These are phyloP conservation scores for Thermothelomyces thermophilus DNA, from an alignment of 2,329 filamentous ascomycete species.

Conservation along the genomic window DNA sequence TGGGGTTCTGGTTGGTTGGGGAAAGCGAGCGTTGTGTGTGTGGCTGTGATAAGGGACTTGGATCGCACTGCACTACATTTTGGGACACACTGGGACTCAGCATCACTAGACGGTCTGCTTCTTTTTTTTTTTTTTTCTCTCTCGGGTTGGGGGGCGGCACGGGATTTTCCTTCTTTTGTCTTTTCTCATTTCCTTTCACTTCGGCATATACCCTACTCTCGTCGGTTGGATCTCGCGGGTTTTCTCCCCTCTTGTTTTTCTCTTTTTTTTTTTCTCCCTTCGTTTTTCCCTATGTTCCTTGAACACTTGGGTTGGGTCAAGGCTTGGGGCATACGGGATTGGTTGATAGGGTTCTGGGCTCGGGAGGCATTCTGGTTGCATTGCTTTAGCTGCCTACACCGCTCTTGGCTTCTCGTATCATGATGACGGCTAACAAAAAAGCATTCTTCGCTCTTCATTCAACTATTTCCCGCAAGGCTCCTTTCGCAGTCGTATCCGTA, in stretches of 20 bases:
- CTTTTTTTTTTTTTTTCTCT: not conserved
- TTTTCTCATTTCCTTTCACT: constrained; percentile 10
- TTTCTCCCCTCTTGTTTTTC: not conserved
- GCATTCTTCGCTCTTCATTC: not conserved
- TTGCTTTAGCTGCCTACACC: not conserved
- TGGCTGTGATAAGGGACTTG: constrained; percentile 3
- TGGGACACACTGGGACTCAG: constrained; percentile 1
- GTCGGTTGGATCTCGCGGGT: constrained; percentile 9
- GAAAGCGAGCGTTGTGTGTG: constrained; percentile 6
- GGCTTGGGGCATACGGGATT: not conserved
- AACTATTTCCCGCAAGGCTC: not conserved
- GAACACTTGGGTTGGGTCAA: not conserved
- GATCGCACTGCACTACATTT: not conserved
- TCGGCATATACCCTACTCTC: constrained; percentile 19
- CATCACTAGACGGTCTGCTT: not conserved
- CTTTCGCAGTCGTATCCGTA: not conserved
- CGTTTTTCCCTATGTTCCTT: not conserved
- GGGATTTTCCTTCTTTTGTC: not conserved
- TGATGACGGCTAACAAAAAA: constrained; percentile 9
- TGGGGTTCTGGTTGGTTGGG: constrained; percentile 10
- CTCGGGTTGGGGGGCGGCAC: not conserved
- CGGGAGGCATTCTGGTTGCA: constrained; percentile 8
- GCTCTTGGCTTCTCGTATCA: constrained; percentile 1
- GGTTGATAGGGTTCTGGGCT: not conserved
- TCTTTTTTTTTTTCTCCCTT: not conserved